These are phyloP conservation scores for Dactylella cylindrospora DNA, from an alignment of 2,329 filamentous ascomycete genomes.

Conservation along the genomic window DNA sequence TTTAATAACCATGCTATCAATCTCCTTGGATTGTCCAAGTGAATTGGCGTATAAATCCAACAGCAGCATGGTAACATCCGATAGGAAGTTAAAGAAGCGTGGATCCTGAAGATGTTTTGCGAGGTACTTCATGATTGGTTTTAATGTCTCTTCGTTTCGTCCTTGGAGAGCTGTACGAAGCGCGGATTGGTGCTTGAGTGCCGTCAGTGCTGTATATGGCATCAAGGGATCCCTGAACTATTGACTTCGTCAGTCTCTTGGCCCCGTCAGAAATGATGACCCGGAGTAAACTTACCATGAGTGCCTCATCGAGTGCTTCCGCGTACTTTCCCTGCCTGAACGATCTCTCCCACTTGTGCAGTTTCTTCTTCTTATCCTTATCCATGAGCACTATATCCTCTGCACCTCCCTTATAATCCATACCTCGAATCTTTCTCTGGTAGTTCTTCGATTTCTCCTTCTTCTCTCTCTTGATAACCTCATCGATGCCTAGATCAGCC, in stretches of 20 bases:
- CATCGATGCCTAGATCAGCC: constrained; percentile 40
- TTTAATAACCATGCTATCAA: constrained; percentile 69
- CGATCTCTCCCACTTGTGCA: constrained; percentile 76
- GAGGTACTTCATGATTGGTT: constrained; percentile 82
- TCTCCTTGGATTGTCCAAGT: constrained; percentile 69
- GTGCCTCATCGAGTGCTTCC: constrained; percentile 74
- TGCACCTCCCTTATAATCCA: constrained; percentile 80
- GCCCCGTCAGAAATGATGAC: background rate
- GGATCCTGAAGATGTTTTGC: constrained; percentile 79
- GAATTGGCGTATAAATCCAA: constrained; percentile 80
- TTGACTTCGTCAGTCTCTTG: constrained; percentile 1
- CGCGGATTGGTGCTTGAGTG: constrained; percentile 83
- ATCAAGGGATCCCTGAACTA: constrained; percentile 44
- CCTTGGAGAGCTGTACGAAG: constrained; percentile 76
- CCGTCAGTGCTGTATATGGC: constrained; percentile 75
- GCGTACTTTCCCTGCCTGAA: constrained; percentile 76
- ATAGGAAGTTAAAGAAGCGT: constrained; percentile 74
- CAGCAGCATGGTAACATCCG: constrained; percentile 78
- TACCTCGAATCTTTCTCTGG: constrained; percentile 65
- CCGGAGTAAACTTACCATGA: constrained; percentile 52
- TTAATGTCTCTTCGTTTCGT: constrained; percentile 76
- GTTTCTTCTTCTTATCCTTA: constrained; percentile 65
- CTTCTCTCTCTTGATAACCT: constrained; percentile 60
- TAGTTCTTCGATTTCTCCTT: constrained; percentile 46
- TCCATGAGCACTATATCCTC: constrained; percentile 87